Evolutionary conservation across 352 stramenopile species (phyloP).

Genomic region (Phytopythium helicoides): DNA sequence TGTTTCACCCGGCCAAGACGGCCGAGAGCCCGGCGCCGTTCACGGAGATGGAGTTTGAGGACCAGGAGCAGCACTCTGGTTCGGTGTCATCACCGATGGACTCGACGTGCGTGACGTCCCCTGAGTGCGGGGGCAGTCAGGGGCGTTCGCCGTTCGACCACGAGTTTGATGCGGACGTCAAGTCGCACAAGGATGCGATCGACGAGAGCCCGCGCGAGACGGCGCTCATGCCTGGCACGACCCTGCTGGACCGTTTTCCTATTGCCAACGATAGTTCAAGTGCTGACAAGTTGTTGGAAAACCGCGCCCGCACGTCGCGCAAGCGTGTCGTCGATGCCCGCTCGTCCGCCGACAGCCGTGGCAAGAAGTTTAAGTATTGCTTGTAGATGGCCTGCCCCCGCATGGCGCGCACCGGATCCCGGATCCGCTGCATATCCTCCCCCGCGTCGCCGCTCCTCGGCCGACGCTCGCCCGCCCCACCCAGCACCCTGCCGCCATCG

Average conservation of each 20-base stretch:
- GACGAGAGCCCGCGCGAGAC: slow-evolving; percentile 53
- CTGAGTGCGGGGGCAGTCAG: slow-evolving; percentile 68
- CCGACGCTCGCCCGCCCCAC: not conserved
- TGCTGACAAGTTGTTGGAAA: slow-evolving; percentile 72
- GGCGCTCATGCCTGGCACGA: slow-evolving; percentile 34
- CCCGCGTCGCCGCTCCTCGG: slow-evolving; percentile 11
- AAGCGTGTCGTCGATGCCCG: slow-evolving; percentile 41
- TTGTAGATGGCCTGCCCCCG: slow-evolving; percentile 37
- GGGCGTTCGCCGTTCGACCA: slow-evolving; percentile 69
- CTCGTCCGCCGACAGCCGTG: slow-evolving; percentile 31
- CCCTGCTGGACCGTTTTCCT: slow-evolving; percentile 48
- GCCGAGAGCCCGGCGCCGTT: slow-evolving; percentile 54
- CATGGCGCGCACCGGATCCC: slow-evolving; percentile 18
- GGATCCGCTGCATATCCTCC: slow-evolving; percentile 10
- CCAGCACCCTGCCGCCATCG: slow-evolving; percentile 15
- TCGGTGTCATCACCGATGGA: slow-evolving; percentile 58
- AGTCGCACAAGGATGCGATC: slow-evolving; percentile 41
- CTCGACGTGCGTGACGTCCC: slow-evolving; percentile 73
- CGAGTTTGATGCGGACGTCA: slow-evolving; percentile 71
- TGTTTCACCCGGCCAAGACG: slow-evolving; percentile 56
- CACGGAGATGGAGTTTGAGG: slow-evolving; percentile 38
- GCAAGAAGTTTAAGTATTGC: slow-evolving; percentile 63
- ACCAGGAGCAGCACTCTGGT: slow-evolving; percentile 28
- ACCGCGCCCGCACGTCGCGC: slow-evolving; percentile 27
- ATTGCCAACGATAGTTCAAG: slow-evolving; percentile 73